Percentiles rank a stretch among this genome's conserved stretches.
phyloP scores from a whole-genome alignment of 2,329 filamentous ascomycete species.

The Nemania sp. region DNA sequence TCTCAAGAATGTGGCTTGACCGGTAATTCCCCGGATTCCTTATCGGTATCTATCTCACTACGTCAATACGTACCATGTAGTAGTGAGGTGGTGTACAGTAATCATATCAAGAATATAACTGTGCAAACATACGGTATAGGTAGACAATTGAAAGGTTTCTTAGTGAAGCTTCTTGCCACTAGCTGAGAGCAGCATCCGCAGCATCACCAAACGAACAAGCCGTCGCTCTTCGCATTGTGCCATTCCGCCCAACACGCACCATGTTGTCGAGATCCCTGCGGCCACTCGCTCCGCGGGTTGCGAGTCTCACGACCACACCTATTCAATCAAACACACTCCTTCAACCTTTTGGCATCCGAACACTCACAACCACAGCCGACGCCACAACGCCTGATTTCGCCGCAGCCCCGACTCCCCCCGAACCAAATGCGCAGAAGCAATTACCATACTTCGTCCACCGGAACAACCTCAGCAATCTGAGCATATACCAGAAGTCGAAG shows the following conservation, averaged over 20 bases:
- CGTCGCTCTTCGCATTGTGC: background rate
- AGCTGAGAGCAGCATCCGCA: background rate
- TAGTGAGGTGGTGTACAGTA: conserved; percentile 19
- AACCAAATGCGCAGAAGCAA: conserved; percentile 49
- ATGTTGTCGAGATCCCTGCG: conserved; percentile 45
- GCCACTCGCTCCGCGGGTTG: conserved; percentile 37
- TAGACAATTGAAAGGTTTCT: conserved; percentile 27
- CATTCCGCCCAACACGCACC: conserved; percentile 6
- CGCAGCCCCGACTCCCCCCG: conserved; percentile 35
- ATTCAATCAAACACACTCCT: conserved; percentile 10
- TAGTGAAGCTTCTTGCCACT: background rate
- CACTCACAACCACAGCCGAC: conserved; percentile 34
- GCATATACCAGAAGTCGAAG: conserved; percentile 81
- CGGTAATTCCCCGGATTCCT: conserved; percentile 23
- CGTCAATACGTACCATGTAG: too few species aligned
- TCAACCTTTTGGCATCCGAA: conserved; percentile 39
- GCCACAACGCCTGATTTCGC: conserved; percentile 7
- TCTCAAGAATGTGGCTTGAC: conserved; percentile 35
- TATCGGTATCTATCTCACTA: too few species aligned
- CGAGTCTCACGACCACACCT: conserved; percentile 17
- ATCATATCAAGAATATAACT: conserved; percentile 8
- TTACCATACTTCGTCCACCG: conserved; percentile 78
- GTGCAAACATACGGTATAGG: conserved; percentile 9
- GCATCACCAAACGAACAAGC: conserved; percentile 5
- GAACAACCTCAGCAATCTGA: conserved; percentile 76